Evolutionary conservation across 352 stramenopile genomes (phyloP).

Genomic region (Achlya hypogyna): DNA sequence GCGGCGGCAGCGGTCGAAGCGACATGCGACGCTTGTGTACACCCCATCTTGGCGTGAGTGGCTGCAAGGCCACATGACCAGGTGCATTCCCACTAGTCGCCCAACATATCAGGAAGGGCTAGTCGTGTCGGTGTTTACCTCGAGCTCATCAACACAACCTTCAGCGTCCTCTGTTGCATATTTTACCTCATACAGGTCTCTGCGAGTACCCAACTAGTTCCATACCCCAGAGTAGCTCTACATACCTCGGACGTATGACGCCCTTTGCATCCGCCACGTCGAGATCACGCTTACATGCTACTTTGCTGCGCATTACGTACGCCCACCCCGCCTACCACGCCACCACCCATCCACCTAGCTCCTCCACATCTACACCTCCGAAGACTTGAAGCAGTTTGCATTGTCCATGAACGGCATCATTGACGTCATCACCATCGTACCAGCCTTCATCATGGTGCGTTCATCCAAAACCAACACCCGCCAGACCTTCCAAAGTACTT

Average conservation of each 20-base stretch:
- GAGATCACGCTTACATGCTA: constrained; percentile 42
- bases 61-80: neutral
- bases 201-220: neutral
- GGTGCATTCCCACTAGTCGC: neutral
- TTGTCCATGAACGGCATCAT: constrained; percentile 47
- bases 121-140: constrained; percentile 31
- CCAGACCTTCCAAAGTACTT: constrained; percentile 31
- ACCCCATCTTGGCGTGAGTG: constrained; percentile 3
- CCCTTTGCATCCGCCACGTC: constrained; percentile 26
- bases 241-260: constrained; percentile 21
- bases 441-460: constrained; percentile 45
- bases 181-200: constrained; percentile 49
- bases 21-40: neutral
- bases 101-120: neutral
- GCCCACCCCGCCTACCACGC: neutral
- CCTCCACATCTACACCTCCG: constrained; percentile 41
- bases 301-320: constrained; percentile 55
- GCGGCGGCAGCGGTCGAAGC: neutral
- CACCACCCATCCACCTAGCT: constrained; percentile 16
- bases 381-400: constrained; percentile 35
- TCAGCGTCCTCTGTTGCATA: constrained; percentile 50
- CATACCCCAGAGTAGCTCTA: constrained; percentile 31
- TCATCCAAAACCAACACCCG: neutral
- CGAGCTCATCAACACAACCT: constrained; percentile 45
- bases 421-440: constrained; percentile 61